Evolutionary conservation across 2,329 filamentous ascomycete species (phyloP), one percentile per base, ranked within the genome.

Genomic region (Peltaster fructicola): DNA sequence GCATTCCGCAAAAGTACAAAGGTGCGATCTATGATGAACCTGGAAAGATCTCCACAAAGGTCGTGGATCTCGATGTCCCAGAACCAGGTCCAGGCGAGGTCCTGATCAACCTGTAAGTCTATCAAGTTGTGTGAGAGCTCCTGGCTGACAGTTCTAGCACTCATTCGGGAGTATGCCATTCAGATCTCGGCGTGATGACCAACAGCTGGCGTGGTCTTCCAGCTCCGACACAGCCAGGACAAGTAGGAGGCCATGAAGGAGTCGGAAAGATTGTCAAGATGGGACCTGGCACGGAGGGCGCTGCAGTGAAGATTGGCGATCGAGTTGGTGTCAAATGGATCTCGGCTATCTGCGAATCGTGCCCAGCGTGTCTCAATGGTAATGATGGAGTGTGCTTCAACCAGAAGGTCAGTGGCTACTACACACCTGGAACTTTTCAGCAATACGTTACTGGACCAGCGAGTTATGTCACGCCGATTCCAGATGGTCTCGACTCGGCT

Each of bases 321-420:
- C 58, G 71, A 6, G 73, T 78, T 6, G 73, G 73, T 8, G 65
- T 79, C 43, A 79, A 79, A 48, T 76, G 70, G 68, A 52, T 74
- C 30, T 52, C 63, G 9, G 59, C 50, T 15, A 62, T 63, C 14
- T 75, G 69, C 42, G 59, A 59, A 24, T 53, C 54, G 36, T 63
- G 62, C 47, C 42, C 50, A 9, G 49, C 67, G 30, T 73, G 67
- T 41, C 51, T 63, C 26, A 54, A 55, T 8, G 64, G 63, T 20
- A 50, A 56, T 13, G 68, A 71, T 33, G 64, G 58, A 7, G 47
- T 58, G 18, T 72, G 67, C 46, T 52, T 57, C 34, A 61, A 65
- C 20, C 54, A 58, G 30, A 66, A 64, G 40, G 38, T 77, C 23
- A 70, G 63, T 0, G 73, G 73, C 4, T 77, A 75, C 50, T 73